Conservation (phyloP, 2,329 filamentous ascomycete species). For the Simplicillium sp. region DNA sequence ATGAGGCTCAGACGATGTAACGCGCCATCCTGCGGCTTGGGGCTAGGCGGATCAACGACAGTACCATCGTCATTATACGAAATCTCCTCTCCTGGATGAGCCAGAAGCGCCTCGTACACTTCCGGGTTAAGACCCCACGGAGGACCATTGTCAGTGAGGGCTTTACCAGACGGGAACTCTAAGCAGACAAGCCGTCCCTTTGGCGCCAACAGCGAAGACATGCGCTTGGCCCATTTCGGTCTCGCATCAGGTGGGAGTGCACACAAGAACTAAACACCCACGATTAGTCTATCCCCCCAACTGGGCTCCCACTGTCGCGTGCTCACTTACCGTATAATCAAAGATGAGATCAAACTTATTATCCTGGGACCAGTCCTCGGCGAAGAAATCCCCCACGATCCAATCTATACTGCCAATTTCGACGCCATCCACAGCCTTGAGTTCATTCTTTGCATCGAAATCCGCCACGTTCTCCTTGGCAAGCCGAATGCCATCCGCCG, state of each 20-base stretch:
- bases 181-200: conserved; percentile 51
- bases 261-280: conserved; percentile 45
- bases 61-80: conserved; percentile 40
- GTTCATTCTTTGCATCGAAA: conserved; percentile 26
- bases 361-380: conserved; percentile 42
- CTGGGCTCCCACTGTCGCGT: no score
- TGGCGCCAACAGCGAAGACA: conserved; percentile 37
- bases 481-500: conserved; percentile 32
- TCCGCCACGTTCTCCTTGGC: conserved; percentile 34
- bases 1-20: conserved; percentile 37
- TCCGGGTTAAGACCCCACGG: conserved; percentile 62
- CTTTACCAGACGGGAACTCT: conserved; percentile 70
- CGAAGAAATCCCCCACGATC: conserved; percentile 59
- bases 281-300: not conserved
- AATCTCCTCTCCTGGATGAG: conserved; percentile 57
- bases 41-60: conserved; percentile 27
- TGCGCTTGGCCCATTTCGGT: conserved; percentile 42
- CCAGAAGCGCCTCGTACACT: conserved; percentile 64
- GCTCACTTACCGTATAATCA: conserved; percentile 47
- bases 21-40: conserved; percentile 28
- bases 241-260: conserved; percentile 46
- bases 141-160: conserved; percentile 55
- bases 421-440: conserved; percentile 29
- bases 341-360: conserved; percentile 56
- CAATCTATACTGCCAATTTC: conserved; percentile 44